Base-by-base conservation (phyloP, 495 filamentous ascomycete genomes). In the Daldinia bambusicola region DNA sequence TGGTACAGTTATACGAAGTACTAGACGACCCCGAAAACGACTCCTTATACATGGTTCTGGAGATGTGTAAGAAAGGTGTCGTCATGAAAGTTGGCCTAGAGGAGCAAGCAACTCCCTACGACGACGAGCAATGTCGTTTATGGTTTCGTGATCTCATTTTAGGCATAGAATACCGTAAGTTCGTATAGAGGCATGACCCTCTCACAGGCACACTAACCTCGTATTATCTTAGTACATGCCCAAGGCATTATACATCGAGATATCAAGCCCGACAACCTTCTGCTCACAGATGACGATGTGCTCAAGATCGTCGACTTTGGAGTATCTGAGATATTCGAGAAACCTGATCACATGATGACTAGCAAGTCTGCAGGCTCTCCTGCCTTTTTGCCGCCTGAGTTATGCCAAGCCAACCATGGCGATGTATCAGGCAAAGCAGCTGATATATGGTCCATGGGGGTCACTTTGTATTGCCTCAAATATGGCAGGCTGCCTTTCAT, bases 361-460 rank as follows among this genome's bases (percentile, higher is more conserved):
- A 91, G 91, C 20, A 99, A 98, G 77, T 94, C 94, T 7, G 95
- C 94, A 26, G 95, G 95, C 10, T 97, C 94, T 7, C 95, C 95
- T 3, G 96, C 95, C 8, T 99, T 99, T 76, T 85, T 98, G 38
- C 93, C 95, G 0, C 95, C 95, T 2, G 95, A 99, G 79, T 78
- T 99, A 26, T 99, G 95, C 74, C 89, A 95, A 38, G 89, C 89
- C 7, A 94, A 88, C 63, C 95, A 98, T 76, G 95, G 95, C 10
- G 89, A 93, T 71, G 89, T 98, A 0, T 92, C 90, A 3, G 95
- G 95, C 22, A 92, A 87, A 74, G 93, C 95, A 3, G 93, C 93
- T 6, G 95, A 99, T 80, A 91, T 98, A 32, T 99, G 95, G 95
- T 97, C 96, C 0, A 99, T 99, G 96, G 95, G 95, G 7, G 91